A percentile compares a stretch with the other conserved stretches of the same genome.
Conservation (phyloP, 208 protist genomes). For the Trypanosoma rangeli region DNA sequence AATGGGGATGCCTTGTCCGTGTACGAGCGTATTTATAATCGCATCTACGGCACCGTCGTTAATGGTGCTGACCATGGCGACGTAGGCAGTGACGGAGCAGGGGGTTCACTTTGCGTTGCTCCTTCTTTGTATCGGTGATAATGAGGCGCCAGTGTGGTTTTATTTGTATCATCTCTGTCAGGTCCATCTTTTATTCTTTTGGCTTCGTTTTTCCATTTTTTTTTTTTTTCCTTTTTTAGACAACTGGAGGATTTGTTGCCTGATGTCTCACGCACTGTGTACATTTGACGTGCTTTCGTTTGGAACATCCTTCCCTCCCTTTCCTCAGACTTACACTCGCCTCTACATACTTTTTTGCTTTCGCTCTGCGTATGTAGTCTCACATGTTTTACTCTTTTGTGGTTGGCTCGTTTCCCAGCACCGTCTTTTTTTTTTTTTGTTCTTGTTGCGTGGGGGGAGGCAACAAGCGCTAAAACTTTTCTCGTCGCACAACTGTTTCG, state of each 20-base stretch:
- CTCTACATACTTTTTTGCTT: background rate
- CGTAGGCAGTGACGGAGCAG: background rate
- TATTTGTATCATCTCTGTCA: slow-evolving; percentile 12
- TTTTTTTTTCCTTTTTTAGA: slow-evolving; percentile 17
- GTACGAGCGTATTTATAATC: slow-evolving; percentile 35
- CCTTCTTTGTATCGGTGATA: slow-evolving; percentile 11
- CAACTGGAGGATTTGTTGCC: background rate
- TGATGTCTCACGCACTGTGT: slow-evolving; percentile 3
- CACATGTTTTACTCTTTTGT: background rate
- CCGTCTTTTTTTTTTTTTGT: background rate
- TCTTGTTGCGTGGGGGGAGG: background rate
- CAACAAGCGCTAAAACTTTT: background rate
- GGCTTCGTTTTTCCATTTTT: slow-evolving; percentile 4
- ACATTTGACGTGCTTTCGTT: background rate
- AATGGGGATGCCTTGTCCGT: slow-evolving; percentile 11
- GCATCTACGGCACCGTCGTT: slow-evolving; percentile 17
- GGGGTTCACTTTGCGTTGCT: background rate
- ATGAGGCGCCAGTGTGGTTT: slow-evolving; percentile 10
- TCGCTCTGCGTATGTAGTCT: background rate
- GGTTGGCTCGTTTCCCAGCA: background rate
- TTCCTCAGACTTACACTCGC: too few relatives aligned
- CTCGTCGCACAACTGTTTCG: background rate
- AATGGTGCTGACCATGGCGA: background rate
- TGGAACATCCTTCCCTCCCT: background rate
- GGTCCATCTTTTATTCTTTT: slow-evolving; percentile 8